phyloP scores from a whole-genome alignment of 352 stramenopile species.

The Albugo candida region DNA sequence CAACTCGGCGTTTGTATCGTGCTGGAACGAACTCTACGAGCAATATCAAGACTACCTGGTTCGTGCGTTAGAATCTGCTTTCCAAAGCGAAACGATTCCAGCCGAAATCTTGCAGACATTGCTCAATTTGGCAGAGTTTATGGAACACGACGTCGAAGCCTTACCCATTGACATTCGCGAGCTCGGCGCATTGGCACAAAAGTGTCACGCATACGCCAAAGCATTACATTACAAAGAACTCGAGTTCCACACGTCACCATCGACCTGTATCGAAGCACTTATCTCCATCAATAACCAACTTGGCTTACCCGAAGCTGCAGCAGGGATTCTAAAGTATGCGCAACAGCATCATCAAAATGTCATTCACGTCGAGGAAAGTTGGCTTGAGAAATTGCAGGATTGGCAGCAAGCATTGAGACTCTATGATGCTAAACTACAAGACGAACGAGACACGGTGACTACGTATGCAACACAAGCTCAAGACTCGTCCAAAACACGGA shows the following conservation, averaged over 20 bases:
- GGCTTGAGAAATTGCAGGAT: constrained; percentile 95
- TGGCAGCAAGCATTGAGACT: constrained; percentile 90
- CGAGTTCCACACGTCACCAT: constrained; percentile 85
- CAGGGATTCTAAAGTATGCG: constrained; percentile 93
- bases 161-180: constrained; percentile 93
- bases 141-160: constrained; percentile 93
- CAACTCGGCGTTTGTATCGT: constrained; percentile 96
- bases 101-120: constrained; percentile 94
- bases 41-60: constrained; percentile 87
- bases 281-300: constrained; percentile 99
- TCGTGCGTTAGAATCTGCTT: constrained; percentile 84
- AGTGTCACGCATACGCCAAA: constrained; percentile 96
- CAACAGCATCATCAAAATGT: constrained; percentile 61
- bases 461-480: background rate
- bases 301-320: constrained; percentile 86
- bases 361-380: constrained; percentile 86
- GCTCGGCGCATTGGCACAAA: constrained; percentile 86
- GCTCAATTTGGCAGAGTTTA: constrained; percentile 97
- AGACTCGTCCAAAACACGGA: no score
- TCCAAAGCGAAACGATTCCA: constrained; percentile 82
- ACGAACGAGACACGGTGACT: background rate
- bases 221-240: constrained; percentile 92
- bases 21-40: constrained; percentile 94
- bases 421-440: constrained; percentile 45
- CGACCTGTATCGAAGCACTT: constrained; percentile 92